Percentiles rank a stretch among this genome's conserved stretches.
phyloP scores from a whole-genome alignment of 2,329 filamentous ascomycete species.

The Monosporascus cannonballus region DNA sequence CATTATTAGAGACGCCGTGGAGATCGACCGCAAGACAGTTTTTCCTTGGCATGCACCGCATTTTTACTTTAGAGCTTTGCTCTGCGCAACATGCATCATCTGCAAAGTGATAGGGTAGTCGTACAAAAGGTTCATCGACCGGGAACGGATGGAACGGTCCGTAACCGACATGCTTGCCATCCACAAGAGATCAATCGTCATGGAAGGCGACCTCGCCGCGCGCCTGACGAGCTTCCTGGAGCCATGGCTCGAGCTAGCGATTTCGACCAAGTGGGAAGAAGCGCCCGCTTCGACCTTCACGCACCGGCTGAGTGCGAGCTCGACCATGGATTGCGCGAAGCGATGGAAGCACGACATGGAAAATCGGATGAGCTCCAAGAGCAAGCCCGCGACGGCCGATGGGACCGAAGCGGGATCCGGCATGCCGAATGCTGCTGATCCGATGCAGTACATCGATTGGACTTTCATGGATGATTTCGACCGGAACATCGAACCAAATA shows the following conservation, averaged over 20 bases:
- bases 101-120: constrained; percentile 40
- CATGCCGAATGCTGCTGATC: constrained; percentile 6
- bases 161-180: constrained; percentile 28
- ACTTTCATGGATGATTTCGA: constrained; percentile 29
- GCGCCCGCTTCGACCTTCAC: constrained; percentile 35
- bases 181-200: constrained; percentile 36
- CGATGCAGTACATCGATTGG: constrained; percentile 24
- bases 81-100: constrained; percentile 40
- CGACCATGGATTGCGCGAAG: constrained; percentile 44
- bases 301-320: constrained; percentile 41
- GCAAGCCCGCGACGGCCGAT: neutral
- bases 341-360: constrained; percentile 33
- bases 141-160: constrained; percentile 14
- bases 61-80: constrained; percentile 40
- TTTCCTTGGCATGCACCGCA: constrained; percentile 42
- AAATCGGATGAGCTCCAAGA: constrained; percentile 3
- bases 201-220: constrained; percentile 42
- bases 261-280: constrained; percentile 34
- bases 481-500: constrained; percentile 20
- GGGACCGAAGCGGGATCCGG: constrained; percentile 8
- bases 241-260: constrained; percentile 37
- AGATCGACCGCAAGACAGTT: constrained; percentile 33
- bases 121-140: constrained; percentile 26
- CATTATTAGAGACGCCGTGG: constrained; percentile 35
- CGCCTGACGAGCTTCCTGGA: constrained; percentile 42